Percentiles rank a stretch among this genome's conserved stretches.
Evolutionary conservation across 345 rosid genomes (phyloP).

Genomic region (Carallia pectinifolia): DNA sequence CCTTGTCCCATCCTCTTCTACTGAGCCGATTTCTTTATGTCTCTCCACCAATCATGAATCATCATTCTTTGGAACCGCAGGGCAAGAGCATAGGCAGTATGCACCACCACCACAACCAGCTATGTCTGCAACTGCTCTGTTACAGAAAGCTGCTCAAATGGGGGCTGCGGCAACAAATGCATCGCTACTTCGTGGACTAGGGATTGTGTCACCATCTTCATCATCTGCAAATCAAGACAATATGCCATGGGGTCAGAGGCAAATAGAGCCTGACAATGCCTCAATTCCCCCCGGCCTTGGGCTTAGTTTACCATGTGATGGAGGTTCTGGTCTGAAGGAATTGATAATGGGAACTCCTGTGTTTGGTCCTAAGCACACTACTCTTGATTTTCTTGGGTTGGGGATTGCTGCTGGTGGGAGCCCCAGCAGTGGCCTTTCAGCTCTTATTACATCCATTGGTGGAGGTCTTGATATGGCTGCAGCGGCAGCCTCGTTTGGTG

Average conservation of each 20-base stretch:
- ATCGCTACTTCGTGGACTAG: constrained; percentile 80
- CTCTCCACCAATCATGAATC: constrained; percentile 63
- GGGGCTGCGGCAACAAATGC: constrained; percentile 74
- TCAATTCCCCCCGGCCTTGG: constrained; percentile 70
- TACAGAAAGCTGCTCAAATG: constrained; percentile 88
- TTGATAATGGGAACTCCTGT: constrained; percentile 86
- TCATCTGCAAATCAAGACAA: constrained; percentile 49
- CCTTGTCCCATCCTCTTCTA: constrained; percentile 42
- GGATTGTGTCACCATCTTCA: constrained; percentile 56
- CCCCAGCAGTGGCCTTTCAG: constrained; percentile 53
- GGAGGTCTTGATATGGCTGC: constrained; percentile 58
- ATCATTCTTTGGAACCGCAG: constrained; percentile 50
- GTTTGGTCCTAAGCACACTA: constrained; percentile 82
- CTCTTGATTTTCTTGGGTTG: constrained; percentile 89
- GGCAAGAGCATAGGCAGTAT: constrained; percentile 58
- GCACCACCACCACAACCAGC: constrained; percentile 60
- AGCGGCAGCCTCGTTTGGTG: constrained; percentile 45
- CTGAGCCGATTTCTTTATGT: constrained; percentile 65
- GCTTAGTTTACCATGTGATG: constrained; percentile 71
- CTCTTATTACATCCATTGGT: constrained; percentile 71
- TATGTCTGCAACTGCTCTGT: constrained; percentile 77
- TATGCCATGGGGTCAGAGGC: constrained; percentile 50
- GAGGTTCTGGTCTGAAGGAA: constrained; percentile 79
- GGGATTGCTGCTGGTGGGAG: constrained; percentile 86
- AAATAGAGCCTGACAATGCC: constrained; percentile 52